Base-by-base conservation (phyloP, 139 green algal species). In the Coelastrella sp. region DNA sequence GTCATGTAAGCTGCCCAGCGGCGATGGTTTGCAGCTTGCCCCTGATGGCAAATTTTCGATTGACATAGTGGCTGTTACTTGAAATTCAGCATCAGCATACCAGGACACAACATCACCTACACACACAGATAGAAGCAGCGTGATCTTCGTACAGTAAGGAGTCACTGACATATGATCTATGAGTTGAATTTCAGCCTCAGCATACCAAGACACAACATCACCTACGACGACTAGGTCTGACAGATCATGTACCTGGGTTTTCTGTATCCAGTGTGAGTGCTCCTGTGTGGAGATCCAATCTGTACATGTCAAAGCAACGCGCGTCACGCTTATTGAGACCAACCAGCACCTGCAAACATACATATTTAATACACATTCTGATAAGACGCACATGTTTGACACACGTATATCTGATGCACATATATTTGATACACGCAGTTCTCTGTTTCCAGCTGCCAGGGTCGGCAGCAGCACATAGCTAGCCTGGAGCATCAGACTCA, bases 251-350 rank as follows among this genome's bases (percentile, higher is more conserved):
- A 87, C 82, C 82, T 79, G 82, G 82, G 65, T 87, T 87, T 7
- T 65, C 32, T 54, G 64, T 87, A 20, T 87, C 82, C 4, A 87
- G 65, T 56, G 22, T 56, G 8, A 87, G 65, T 71, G 65, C 5
- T n/a, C 82, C 82, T 32, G 65, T 78, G 64, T 56, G 66, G 5
- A 87, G 58, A 7, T 77, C 19, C 14, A 87, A 8, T 11, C 82
- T 32, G 65, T 87, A 79, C 23, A 87, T 78, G 65, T 87, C 82
- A 66, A 87, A 87, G 4, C 10, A 61, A n/a, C 64, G 22, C 13
- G 82, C 22, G 47, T 87, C 82, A 14, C 82, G 82, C 82, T 79
- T 78, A 65, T 87, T 87, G 8, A 87, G 82, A 3, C 82, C 82
- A 16, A 87, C 65, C 5, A 87, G 32, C 16, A 87, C 82, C 82